A percentile compares a stretch with the other conserved stretches of the same genome.
Conservation (phyloP, 2,329 filamentous ascomycete genomes). For the Corynespora cassiicola region DNA sequence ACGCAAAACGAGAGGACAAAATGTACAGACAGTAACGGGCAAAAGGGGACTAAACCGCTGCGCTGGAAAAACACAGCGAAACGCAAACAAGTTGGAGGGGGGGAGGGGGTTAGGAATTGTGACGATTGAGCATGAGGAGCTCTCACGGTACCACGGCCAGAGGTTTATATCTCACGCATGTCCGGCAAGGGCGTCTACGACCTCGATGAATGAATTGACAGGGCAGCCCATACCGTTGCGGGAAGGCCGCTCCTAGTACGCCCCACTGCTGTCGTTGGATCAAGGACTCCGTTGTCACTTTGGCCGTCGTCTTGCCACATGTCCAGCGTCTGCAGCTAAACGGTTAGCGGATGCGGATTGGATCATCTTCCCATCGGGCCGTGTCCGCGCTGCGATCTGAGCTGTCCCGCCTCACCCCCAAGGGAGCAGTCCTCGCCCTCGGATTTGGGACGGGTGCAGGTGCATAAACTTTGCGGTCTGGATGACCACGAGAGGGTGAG, state of each 20-base stretch:
- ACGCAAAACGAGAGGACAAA: conserved; percentile 21
- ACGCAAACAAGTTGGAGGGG: conserved; percentile 11
- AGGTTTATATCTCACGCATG: conserved; percentile 41
- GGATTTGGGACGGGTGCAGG: conserved; percentile 25
- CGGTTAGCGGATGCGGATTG: conserved; percentile 39
- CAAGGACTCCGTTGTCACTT: conserved; percentile 43
- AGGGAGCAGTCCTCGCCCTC: conserved; percentile 19
- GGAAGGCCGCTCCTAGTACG: conserved; percentile 37
- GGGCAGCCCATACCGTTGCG: conserved; percentile 38
- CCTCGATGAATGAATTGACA: conserved; percentile 30
- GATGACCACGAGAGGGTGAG: no score
- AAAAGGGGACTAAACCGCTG: background rate
- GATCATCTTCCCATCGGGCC: conserved; percentile 33
- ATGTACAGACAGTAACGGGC: conserved; percentile 5
- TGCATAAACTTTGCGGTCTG: conserved; percentile 30
- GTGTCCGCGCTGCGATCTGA: conserved; percentile 31
- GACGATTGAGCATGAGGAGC: conserved; percentile 1
- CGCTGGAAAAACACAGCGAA: conserved; percentile 19
- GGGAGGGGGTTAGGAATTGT: conserved; percentile 14
- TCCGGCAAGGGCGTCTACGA: conserved; percentile 29
- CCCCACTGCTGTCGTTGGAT: conserved; percentile 43
- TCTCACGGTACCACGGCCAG: conserved; percentile 26
- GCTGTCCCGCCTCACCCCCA: conserved; percentile 38
- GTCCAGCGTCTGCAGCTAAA: conserved; percentile 48
- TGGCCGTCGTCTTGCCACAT: conserved; percentile 47